Evolutionary conservation across 805 yeast species (phyloP).

Genomic region (Wickerhamiella cacticola): DNA sequence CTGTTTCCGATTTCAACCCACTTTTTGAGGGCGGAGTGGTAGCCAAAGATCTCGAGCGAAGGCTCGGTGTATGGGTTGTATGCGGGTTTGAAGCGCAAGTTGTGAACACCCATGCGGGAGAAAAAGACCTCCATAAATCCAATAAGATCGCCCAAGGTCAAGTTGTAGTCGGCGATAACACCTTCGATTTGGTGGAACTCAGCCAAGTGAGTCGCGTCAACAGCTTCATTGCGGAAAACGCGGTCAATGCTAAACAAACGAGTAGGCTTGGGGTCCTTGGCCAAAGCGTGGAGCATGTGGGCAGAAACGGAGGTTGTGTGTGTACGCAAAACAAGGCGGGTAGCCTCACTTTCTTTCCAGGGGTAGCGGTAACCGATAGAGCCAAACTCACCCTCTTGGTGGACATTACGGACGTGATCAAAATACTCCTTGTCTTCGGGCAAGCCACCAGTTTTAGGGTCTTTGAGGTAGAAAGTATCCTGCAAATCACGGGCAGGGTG

Average conservation of each 20-base stretch:
- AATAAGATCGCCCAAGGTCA: constrained; percentile 90
- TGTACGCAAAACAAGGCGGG: constrained; percentile 86
- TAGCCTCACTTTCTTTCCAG: constrained; percentile 86
- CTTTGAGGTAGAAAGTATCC: constrained; percentile 95
- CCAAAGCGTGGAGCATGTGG: constrained; percentile 73
- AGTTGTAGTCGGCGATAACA: constrained; percentile 90
- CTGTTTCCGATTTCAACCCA: constrained; percentile 99
- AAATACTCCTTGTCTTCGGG: constrained; percentile 76
- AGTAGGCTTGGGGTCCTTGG: constrained; percentile 73
- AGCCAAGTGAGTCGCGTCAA: constrained; percentile 97
- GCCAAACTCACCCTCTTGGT: constrained; percentile 80
- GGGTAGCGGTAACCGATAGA: constrained; percentile 98
- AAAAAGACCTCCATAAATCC: constrained; percentile 98
- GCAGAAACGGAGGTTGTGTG: constrained; percentile 96
- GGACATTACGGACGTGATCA: constrained; percentile 69
- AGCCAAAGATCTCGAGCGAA: constrained; percentile 91
- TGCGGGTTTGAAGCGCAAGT: constrained; percentile 94
- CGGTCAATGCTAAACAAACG: constrained; percentile 93
- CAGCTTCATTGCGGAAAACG: constrained; percentile 99
- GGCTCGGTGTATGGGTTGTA: constrained; percentile 99
- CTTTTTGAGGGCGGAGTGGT: constrained; percentile 84
- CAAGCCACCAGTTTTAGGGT: constrained; percentile 66
- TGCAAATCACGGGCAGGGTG: constrained; percentile 99
- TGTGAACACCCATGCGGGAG: constrained; percentile 91
- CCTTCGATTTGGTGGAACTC: constrained; percentile 99